These are phyloP conservation scores for Oryza glumipatula DNA, from an alignment of 176 grass and related monocot genomes.

Conservation along the genomic window DNA sequence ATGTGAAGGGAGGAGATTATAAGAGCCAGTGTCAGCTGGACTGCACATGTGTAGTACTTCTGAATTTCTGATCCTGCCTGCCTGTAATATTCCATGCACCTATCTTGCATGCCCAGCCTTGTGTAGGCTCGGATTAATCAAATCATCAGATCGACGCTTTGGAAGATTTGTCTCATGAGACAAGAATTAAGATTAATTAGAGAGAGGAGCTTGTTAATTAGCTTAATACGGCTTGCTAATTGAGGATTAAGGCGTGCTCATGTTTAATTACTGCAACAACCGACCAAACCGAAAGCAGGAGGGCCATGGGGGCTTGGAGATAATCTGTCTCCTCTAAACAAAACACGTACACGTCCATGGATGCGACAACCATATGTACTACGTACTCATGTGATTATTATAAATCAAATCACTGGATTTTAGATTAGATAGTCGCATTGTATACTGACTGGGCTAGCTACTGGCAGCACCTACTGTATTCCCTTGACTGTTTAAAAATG, in stretches of 20 bases:
- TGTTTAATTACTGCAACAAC: slow-evolving; percentile 10
- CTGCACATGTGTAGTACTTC: slow-evolving; percentile 8
- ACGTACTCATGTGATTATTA: neutral
- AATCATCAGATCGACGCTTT: slow-evolving; percentile 5
- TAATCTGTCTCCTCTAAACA: slow-evolving; percentile 11
- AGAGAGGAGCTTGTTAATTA: too few relatives aligned
- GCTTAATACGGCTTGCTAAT: neutral
- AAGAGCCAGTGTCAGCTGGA: neutral
- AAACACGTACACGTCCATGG: slow-evolving; percentile 16
- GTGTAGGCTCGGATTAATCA: neutral
- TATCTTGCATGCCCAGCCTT: slow-evolving; percentile 8
- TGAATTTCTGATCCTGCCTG: slow-evolving; percentile 8
- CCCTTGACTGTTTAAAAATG: neutral
- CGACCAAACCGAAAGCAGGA: slow-evolving; percentile 34
- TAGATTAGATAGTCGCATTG: neutral
- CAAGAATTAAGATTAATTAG: neutral
- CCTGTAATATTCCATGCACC: slow-evolving; percentile 33
- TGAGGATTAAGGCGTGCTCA: slow-evolving; percentile 13
- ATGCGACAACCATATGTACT: neutral
- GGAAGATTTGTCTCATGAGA: slow-evolving; percentile 16
- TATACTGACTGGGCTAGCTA: neutral
- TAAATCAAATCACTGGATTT: neutral
- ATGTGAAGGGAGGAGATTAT: too few relatives aligned
- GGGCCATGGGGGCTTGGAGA: slow-evolving; percentile 3
- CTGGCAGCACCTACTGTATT: neutral